phyloP scores from a whole-genome alignment of 2,329 filamentous ascomycete species.

The Ophiobolus disseminans region DNA sequence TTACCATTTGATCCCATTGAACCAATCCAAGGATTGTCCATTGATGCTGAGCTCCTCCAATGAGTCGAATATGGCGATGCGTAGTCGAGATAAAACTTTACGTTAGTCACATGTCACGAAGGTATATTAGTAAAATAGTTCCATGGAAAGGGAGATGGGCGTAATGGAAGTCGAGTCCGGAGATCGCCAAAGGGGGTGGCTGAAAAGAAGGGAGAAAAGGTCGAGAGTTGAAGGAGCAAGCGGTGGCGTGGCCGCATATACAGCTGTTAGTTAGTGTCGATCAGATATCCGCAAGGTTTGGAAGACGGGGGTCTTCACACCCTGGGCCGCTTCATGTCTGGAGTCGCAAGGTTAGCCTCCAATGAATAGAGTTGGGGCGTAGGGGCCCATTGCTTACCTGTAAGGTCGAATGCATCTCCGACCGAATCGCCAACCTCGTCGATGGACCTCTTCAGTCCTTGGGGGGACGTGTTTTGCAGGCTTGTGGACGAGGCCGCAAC shows the following conservation, averaged over 20 bases:
- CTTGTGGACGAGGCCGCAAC: constrained; percentile 33
- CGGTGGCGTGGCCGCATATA: not conserved
- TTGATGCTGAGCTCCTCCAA: too few relatives aligned
- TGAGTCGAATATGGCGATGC: too few relatives aligned
- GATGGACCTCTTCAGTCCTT: constrained; percentile 43
- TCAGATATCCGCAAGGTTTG: constrained; percentile 10
- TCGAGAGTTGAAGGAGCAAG: not conserved
- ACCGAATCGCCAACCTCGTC: constrained; percentile 41
- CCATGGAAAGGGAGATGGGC: not conserved
- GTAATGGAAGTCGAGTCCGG: not conserved
- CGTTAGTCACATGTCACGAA: too few relatives aligned
- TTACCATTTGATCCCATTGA: too few relatives aligned
- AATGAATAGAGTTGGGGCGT: constrained; percentile 2
- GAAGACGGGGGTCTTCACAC: constrained; percentile 37
- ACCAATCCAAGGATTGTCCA: too few relatives aligned
- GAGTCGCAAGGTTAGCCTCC: constrained; percentile 15
- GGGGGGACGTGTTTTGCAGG: constrained; percentile 31
- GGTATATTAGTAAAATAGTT: too few relatives aligned
- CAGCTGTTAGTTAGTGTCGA: constrained; percentile 31
- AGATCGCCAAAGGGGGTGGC: not conserved
- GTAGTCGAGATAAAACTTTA: too few relatives aligned
- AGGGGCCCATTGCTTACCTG: constrained; percentile 28
- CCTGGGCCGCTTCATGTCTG: constrained; percentile 43
- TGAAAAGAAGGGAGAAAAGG: not conserved
- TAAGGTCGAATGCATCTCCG: constrained; percentile 33